These are phyloP conservation scores for Periconia sp. DNA, from an alignment of 2,329 filamentous ascomycete species.

Conservation along the genomic window DNA sequence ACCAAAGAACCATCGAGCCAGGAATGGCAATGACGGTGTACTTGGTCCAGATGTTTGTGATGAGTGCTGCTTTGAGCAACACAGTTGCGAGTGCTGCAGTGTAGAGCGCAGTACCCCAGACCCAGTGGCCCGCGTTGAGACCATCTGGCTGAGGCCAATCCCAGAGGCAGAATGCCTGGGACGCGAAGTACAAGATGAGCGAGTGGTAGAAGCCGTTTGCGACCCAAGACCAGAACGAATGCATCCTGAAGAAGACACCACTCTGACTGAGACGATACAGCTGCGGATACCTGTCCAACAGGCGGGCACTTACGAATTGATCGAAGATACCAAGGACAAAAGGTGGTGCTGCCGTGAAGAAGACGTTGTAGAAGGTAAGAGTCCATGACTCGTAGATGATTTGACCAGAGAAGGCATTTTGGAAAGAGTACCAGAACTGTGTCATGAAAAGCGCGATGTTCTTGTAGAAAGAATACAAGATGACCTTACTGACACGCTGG, in stretches of 20 bases:
- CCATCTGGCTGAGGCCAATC: constrained; percentile 83
- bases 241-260: constrained; percentile 90
- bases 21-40: constrained; percentile 96
- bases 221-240: constrained; percentile 93
- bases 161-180: constrained; percentile 78
- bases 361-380: constrained; percentile 98
- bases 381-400: constrained; percentile 99
- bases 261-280: constrained; percentile 92
- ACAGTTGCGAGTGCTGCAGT: constrained; percentile 93
- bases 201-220: constrained; percentile 96
- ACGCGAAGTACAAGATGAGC: constrained; percentile 86
- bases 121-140: constrained; percentile 89
- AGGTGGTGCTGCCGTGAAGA: constrained; percentile 93
- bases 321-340: constrained; percentile 96
- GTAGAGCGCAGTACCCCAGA: constrained; percentile 96
- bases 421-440: constrained; percentile 98
- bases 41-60: constrained; percentile 99
- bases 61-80: constrained; percentile 89
- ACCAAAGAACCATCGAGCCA: constrained; percentile 90
- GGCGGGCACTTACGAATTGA: constrained; percentile 92
- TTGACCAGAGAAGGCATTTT: constrained; percentile 96
- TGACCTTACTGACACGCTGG: constrained; percentile 94
- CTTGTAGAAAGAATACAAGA: constrained; percentile 99
- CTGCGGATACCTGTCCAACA: constrained; percentile 95
- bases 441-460: constrained; percentile 99